Percentiles rank a stretch among this genome's conserved stretches.
Conservation (phyloP, 164 flowering plant species). For the Magnolia changhungtana region DNA sequence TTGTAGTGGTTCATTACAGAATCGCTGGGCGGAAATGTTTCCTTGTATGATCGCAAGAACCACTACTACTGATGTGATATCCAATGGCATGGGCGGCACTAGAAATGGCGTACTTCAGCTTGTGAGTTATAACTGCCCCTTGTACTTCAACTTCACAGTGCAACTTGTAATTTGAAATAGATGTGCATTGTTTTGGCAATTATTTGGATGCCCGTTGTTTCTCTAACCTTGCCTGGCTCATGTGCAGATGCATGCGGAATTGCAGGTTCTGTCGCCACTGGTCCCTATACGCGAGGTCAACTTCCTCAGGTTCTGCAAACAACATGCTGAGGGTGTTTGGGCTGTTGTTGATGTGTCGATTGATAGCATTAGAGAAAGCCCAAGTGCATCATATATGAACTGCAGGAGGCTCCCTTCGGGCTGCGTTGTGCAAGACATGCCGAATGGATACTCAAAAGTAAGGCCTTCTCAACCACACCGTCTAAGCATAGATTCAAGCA, state of each 20-base stretch:
- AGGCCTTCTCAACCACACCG: neutral
- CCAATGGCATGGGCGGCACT: slow-evolving; percentile 81
- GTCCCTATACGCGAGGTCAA: slow-evolving; percentile 84
- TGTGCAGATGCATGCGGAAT: slow-evolving; percentile 84
- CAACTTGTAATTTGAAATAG: neutral
- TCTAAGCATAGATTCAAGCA: neutral
- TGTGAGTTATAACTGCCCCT: slow-evolving; percentile 26
- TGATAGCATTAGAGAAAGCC: slow-evolving; percentile 57
- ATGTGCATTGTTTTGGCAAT: too few species aligned
- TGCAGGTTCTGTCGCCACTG: slow-evolving; percentile 92
- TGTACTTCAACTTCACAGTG: neutral
- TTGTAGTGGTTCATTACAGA: slow-evolving; percentile 28
- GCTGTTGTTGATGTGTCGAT: slow-evolving; percentile 97
- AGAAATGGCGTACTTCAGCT: slow-evolving; percentile 89
- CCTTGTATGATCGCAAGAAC: slow-evolving; percentile 81
- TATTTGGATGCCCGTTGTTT: neutral
- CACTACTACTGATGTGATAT: slow-evolving; percentile 71
- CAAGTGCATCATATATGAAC: slow-evolving; percentile 39
- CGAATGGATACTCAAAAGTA: slow-evolving; percentile 97
- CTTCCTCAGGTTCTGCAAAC: slow-evolving; percentile 93
- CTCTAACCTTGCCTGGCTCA: neutral
- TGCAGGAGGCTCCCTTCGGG: slow-evolving; percentile 96
- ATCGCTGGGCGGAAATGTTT: slow-evolving; percentile 91
- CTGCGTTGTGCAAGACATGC: slow-evolving; percentile 95
- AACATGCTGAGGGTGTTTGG: slow-evolving; percentile 96